A percentile compares a stretch with the other conserved stretches of the same genome.
phyloP scores from a whole-genome alignment of 345 rosid genomes.

The Camelina laxa region DNA sequence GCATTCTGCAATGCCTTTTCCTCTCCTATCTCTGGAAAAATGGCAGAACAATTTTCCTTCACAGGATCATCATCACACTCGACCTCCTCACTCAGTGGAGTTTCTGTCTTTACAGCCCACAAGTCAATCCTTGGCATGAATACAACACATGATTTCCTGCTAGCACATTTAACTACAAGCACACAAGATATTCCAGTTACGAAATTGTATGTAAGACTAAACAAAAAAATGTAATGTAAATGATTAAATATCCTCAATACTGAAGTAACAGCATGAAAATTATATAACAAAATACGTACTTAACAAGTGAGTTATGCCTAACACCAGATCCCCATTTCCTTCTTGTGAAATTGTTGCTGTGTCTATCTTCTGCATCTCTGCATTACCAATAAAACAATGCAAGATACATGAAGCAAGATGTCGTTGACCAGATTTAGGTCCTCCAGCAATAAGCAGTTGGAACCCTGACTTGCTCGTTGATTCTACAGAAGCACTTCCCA shows the following conservation, averaged over 20 bases:
- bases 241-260: conserved; percentile 18
- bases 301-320: conserved; percentile 77
- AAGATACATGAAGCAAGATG: conserved; percentile 93
- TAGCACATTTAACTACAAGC: conserved; percentile 85
- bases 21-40: conserved; percentile 43
- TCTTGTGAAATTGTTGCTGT: conserved; percentile 90
- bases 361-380: conserved; percentile 89
- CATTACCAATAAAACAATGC: conserved; percentile 79
- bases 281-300: conserved; percentile 56
- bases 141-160: conserved; percentile 61
- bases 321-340: conserved; percentile 87
- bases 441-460: conserved; percentile 79
- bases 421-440: conserved; percentile 85
- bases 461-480: conserved; percentile 65
- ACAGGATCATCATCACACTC: conserved; percentile 39
- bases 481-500: conserved; percentile 46
- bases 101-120: conserved; percentile 75
- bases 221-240: neutral
- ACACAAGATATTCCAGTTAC: conserved; percentile 44
- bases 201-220: neutral
- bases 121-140: conserved; percentile 96
- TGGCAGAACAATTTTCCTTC: conserved; percentile 45
- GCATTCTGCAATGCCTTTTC: conserved; percentile 36
- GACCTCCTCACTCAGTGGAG: conserved; percentile 32
- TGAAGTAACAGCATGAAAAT: conserved; percentile 7